Base-by-base conservation (phyloP, 257 asterid species). In the Orobanche coerulescens region DNA sequence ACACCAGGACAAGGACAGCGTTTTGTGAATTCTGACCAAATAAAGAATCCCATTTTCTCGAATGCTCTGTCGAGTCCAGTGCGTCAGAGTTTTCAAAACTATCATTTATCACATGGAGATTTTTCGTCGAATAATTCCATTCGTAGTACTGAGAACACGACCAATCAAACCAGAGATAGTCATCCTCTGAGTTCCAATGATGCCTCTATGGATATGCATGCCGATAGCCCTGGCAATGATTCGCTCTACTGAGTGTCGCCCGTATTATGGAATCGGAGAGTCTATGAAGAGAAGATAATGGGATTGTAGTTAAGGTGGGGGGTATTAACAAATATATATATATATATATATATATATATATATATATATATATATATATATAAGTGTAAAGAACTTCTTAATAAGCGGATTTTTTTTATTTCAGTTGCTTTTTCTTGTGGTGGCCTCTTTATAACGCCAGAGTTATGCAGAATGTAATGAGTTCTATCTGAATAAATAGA, bases 41-140 rank as follows among this genome's bases (percentile, higher is more conserved):
- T 69, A 18, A 80, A 73, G 75, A 83, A 76, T 68, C 60, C 75
- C 0, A 82, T 79, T 40, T 81, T 83, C 77, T 78, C 91, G 24
- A 78, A 76, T 68, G 91, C 87, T 34, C 79, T 81, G 2, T 81
- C 91, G 15, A 83, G 87, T 64, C 91, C 87, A 23, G 83, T 81
- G 14, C 85, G 82, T 34, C 69, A 72, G 28, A 78, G 77, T 54
- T 83, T 83, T 56, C 91, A 78, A 74, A 77, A 81, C 73, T 81
- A 81, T 70, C 90, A 83, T 44, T 58, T 64, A 62, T 69, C 83
- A 15, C 84, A 83, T 28, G 84, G 81, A 8, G 72, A 74, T 20
- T 64, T 47, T 48, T 64, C 66, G 37, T 42, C 71, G 0, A 79
- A 77, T 26, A 78, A 58, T 70, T 56, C 68, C 22, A 64, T 58